These are phyloP conservation scores for Fusarium avenaceum DNA, from an alignment of 2,329 filamentous ascomycete species.

Conservation along the genomic window DNA sequence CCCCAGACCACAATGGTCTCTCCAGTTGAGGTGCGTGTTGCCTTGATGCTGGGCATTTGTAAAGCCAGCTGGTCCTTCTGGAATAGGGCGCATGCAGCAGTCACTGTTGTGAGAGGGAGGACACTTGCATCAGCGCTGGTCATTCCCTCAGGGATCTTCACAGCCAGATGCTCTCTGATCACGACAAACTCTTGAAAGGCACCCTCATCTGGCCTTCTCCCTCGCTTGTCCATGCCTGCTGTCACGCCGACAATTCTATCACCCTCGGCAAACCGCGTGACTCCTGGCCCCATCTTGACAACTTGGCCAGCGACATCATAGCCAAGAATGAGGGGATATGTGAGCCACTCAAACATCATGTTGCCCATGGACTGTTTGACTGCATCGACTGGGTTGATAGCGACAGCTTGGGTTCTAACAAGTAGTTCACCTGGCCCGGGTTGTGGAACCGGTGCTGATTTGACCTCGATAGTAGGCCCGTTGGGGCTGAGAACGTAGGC, in stretches of 20 bases:
- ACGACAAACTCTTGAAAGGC: conserved; percentile 11
- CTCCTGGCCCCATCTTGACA: neutral
- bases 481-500: conserved; percentile 7
- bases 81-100: neutral
- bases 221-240: conserved; percentile 17
- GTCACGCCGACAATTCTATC: neutral
- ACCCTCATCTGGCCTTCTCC: neutral
- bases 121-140: conserved; percentile 4
- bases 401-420: neutral
- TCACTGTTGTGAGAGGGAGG: neutral
- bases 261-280: neutral
- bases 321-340: conserved; percentile 15
- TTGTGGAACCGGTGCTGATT: neutral
- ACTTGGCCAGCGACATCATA: conserved; percentile 9
- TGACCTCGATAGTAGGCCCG: conserved; percentile 5
- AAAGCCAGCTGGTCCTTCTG: conserved; percentile 3
- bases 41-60: neutral
- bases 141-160: neutral
- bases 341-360: conserved; percentile 30
- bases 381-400: conserved; percentile 7
- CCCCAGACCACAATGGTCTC: conserved; percentile 11
- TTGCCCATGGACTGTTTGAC: conserved; percentile 23
- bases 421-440: neutral
- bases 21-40: fast-evolving
- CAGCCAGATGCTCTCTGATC: neutral